phyloP scores from a whole-genome alignment of 73 alveolate genomes.

The Paramecium caudatum region DNA sequence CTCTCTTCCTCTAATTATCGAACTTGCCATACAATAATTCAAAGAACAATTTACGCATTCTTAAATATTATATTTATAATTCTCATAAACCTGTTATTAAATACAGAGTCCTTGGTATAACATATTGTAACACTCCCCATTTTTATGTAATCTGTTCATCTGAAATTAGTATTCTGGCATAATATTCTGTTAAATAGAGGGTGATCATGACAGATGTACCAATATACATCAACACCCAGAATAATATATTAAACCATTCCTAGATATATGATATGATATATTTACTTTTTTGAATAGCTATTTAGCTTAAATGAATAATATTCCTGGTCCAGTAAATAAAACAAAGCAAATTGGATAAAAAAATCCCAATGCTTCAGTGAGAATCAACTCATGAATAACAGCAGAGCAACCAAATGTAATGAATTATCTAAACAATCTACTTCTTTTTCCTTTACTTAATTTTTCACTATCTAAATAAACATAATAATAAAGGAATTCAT shows the following conservation, averaged over 20 bases:
- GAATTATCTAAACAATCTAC: slow-evolving; percentile 71
- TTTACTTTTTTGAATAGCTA: slow-evolving; percentile 24
- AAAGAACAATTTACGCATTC: too few relatives aligned
- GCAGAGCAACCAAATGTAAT: slow-evolving; percentile 88
- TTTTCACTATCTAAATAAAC: slow-evolving; percentile 85
- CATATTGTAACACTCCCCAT: slow-evolving; percentile 71
- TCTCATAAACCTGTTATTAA: slow-evolving; percentile 25
- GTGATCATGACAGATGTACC: slow-evolving; percentile 73
- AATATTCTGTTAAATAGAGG: slow-evolving; percentile 69
- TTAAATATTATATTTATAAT: too few relatives aligned
- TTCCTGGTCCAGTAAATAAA: slow-evolving; percentile 95
- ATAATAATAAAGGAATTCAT: slow-evolving; percentile 91
- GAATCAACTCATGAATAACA: slow-evolving; percentile 88
- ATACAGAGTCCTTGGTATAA: slow-evolving; percentile 72
- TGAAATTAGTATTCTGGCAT: slow-evolving; percentile 58
- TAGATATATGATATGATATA: not conserved
- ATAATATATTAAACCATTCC: slow-evolving; percentile 51
- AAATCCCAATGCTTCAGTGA: slow-evolving; percentile 87
- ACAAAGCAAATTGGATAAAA: slow-evolving; percentile 89
- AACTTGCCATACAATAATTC: too few relatives aligned
- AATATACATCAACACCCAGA: slow-evolving; percentile 68
- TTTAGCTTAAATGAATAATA: slow-evolving; percentile 77
- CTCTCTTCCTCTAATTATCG: too few relatives aligned
- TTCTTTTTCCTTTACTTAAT: slow-evolving; percentile 81
- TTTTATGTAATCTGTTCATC: not conserved